Base-by-base conservation (phyloP, 2,329 filamentous ascomycete species). In the Pseudogymnoascus sp. region DNA sequence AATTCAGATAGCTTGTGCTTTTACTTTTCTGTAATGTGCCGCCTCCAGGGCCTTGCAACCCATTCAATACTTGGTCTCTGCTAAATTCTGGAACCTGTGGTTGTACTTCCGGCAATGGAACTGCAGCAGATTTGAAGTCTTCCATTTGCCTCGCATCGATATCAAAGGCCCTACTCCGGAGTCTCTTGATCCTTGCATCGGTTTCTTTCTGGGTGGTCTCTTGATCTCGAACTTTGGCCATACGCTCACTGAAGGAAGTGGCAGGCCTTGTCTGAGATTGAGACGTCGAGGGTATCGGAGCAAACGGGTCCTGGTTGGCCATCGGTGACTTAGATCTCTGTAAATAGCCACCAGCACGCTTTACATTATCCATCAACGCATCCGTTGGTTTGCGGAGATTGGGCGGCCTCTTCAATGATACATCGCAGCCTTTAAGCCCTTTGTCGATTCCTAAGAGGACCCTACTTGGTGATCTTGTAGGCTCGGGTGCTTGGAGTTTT, bases 371-470 rank as follows among this genome's bases (percentile, higher is more conserved):
- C 12, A 64, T 67, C 18, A 57, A 72, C 68, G 33, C 63, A 38
- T 67, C 65, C 18, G 68, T 59, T 37, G 68, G 66, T 60, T 69
- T 76, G 59, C 74, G 75, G 28, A 77, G 69, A 61, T 75, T 79
- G 2, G 84, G 78, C 2, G 55, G 55, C 65, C 90, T 80, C 72
- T 89, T 94, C 26, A 97, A 75, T 2, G 92, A 96, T 30, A 97
- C 79, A 67, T 96, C 90, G 61, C 83, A 83, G 1, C 86, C 91
- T 66, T 80, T 87, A 34, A 92, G 75, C 0, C 90, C 91, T 71
- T 95, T 95, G 73, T 96, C 92, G 63, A 97, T 95, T 4, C 94
- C 92, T 13, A 97, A 73, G 15, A 90, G 74, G 12, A 94, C 82
- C 62, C 92, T 81, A 59, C 87, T 87, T 0, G 94, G 92, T 1